phyloP scores from a whole-genome alignment of 306 rosid genomes.

The Betula pendula region DNA sequence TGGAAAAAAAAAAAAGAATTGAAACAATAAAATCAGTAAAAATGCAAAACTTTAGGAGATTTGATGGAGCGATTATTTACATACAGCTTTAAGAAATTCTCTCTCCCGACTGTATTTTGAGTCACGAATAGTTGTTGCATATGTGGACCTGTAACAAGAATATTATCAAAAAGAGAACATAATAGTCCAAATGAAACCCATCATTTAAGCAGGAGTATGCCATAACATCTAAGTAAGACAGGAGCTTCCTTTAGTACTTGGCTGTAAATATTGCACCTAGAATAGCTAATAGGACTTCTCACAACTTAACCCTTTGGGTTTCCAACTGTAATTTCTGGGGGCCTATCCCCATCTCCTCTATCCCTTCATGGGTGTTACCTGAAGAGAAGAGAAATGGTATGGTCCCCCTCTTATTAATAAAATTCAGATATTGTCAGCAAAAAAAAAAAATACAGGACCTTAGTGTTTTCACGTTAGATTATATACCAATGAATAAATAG shows the following conservation, averaged over 20 bases:
- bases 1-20: not conserved
- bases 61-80: slow-evolving; percentile 29
- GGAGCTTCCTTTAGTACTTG: not conserved
- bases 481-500: not conserved
- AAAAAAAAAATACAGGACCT: not conserved
- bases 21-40: slow-evolving; percentile 2
- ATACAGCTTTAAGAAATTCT: slow-evolving; percentile 90
- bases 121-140: slow-evolving; percentile 92
- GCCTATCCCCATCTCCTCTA: not conserved
- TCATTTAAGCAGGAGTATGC: slow-evolving; percentile 4
- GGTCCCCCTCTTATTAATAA: not conserved
- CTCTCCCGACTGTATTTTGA: slow-evolving; percentile 81
- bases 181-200: slow-evolving; percentile 9
- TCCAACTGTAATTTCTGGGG: not conserved
- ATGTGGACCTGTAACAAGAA: slow-evolving; percentile 67
- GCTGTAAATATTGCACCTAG: not conserved
- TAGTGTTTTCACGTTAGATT: not conserved
- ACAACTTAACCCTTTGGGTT: not conserved
- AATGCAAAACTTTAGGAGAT: slow-evolving; percentile 10
- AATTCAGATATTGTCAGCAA: not conserved
- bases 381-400: not conserved
- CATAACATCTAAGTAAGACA: not conserved
- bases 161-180: slow-evolving; percentile 7
- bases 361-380: not conserved
- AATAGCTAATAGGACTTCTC: not conserved